Percentiles rank a stretch among this genome's conserved stretches.
Conservation (phyloP, 768 basidiomycete genomes). For the Trametes cinnabarina region DNA sequence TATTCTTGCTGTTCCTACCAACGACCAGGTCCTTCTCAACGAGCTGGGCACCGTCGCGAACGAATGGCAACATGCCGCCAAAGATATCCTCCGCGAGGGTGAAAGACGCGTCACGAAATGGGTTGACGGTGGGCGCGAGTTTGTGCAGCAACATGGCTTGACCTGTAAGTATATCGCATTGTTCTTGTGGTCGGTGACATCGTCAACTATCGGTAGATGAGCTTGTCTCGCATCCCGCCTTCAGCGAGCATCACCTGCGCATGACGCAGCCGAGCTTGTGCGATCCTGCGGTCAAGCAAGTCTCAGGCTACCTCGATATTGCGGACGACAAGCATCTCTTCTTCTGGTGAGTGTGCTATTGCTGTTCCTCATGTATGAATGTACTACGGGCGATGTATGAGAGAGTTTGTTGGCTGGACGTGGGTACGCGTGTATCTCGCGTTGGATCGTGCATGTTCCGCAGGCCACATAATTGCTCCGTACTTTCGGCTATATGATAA, state of each 20-base stretch:
- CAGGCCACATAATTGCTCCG: too few relatives aligned
- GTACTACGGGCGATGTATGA: too few relatives aligned
- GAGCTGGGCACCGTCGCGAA: slow-evolving; percentile 25
- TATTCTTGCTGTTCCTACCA: slow-evolving; percentile 38
- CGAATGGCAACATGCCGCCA: slow-evolving; percentile 35
- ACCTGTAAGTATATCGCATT: slow-evolving; percentile 53
- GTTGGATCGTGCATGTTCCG: too few relatives aligned
- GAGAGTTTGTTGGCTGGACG: too few relatives aligned
- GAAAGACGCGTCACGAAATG: slow-evolving; percentile 52
- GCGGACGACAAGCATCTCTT: slow-evolving; percentile 54
- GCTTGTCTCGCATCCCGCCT: slow-evolving; percentile 38
- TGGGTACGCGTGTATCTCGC: too few relatives aligned
- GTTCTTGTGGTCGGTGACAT: too few relatives aligned
- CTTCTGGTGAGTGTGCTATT: slow-evolving; percentile 52
- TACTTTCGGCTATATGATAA: too few relatives aligned
- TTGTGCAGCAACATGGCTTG: slow-evolving; percentile 67
- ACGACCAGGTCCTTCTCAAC: slow-evolving; percentile 46
- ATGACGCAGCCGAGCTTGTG: slow-evolving; percentile 45
- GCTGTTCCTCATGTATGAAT: too few relatives aligned
- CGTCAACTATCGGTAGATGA: slow-evolving; percentile 40
- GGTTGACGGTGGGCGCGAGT: slow-evolving; percentile 61
- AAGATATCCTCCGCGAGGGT: slow-evolving; percentile 35
- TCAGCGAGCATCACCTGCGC: slow-evolving; percentile 38
- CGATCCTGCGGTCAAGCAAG: slow-evolving; percentile 49
- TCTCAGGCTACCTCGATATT: slow-evolving; percentile 59